Conservation (phyloP, 306 rosid genomes). For the Fragaria vesca region DNA sequence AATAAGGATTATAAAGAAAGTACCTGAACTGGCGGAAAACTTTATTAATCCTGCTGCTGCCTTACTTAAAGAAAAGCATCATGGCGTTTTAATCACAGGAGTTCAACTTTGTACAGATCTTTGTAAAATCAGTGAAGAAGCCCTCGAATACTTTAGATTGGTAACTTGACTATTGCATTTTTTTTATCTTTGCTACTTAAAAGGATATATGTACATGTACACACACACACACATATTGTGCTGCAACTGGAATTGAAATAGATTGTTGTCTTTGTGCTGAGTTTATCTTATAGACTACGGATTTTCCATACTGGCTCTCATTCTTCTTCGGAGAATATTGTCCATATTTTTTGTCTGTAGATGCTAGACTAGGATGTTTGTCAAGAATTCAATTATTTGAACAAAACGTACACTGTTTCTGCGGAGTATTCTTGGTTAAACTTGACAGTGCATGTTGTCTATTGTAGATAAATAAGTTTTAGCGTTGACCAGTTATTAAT, state of each 20-base stretch:
- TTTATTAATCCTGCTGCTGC: conserved; percentile 86
- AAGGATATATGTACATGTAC: neutral
- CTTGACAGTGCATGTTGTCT: conserved; percentile 7
- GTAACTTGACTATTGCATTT: conserved; percentile 41
- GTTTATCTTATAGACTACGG: neutral
- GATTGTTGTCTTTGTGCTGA: conserved; percentile 7
- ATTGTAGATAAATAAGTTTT: conserved; percentile 1
- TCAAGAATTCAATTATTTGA: neutral
- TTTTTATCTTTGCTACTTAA: conserved; percentile 14
- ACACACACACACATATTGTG: neutral
- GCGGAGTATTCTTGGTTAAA: neutral
- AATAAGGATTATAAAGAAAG: conserved; percentile 92
- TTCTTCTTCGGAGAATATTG: neutral
- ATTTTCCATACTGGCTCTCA: neutral
- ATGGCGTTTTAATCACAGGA: conserved; percentile 94
- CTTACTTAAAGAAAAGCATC: conserved; percentile 94
- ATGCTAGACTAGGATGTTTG: conserved; percentile 2
- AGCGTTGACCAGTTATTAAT: neutral
- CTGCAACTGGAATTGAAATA: conserved; percentile 10
- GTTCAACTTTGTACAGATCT: conserved; percentile 97
- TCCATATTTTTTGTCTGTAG: neutral
- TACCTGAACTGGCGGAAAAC: conserved; percentile 96
- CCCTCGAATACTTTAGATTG: conserved; percentile 86
- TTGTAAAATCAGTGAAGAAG: conserved; percentile 79
- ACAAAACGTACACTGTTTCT: neutral